phyloP scores from a whole-genome alignment of 1,284 basidiomycete genomes.

The Ceratobasidium sp. region DNA sequence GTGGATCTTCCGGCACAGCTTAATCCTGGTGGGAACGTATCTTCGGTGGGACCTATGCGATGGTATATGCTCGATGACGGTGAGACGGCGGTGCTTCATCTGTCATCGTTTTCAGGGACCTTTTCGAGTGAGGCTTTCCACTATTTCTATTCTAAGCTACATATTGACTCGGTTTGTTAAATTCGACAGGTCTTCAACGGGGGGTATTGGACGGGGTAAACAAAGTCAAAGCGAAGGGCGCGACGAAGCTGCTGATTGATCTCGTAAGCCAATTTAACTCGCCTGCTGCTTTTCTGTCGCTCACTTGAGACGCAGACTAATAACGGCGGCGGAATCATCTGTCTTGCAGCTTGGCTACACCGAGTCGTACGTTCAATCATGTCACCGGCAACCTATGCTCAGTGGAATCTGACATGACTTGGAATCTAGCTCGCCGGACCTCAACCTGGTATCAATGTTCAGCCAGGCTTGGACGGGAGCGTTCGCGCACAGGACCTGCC shows the following conservation, averaged over 20 bases:
- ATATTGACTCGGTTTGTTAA: too few relatives aligned
- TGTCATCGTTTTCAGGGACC: too few relatives aligned
- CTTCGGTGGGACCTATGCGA: too few relatives aligned
- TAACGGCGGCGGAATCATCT: conserved; percentile 66
- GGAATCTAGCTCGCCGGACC: conserved; percentile 41
- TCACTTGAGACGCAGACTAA: conserved; percentile 61
- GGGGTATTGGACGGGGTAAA: conserved; percentile 66
- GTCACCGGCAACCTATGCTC: too few relatives aligned
- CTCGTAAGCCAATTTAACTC: conserved; percentile 59
- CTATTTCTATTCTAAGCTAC: too few relatives aligned
- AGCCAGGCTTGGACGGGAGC: conserved; percentile 35
- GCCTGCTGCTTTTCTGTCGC: neutral
- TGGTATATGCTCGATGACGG: too few relatives aligned
- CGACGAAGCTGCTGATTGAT: conserved; percentile 70
- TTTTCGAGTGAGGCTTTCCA: too few relatives aligned
- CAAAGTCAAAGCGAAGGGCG: conserved; percentile 65
- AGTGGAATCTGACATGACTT: neutral
- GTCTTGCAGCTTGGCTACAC: conserved; percentile 40
- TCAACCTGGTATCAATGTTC: conserved; percentile 10
- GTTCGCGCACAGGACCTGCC: conserved; percentile 34
- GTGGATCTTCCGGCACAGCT: too few relatives aligned
- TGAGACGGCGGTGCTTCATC: too few relatives aligned
- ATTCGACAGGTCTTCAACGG: conserved; percentile 52
- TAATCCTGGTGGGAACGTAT: too few relatives aligned
- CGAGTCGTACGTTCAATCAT: conserved; percentile 16